phyloP scores from a whole-genome alignment of 305 asterid species.

The Fraxinus platypoda region DNA sequence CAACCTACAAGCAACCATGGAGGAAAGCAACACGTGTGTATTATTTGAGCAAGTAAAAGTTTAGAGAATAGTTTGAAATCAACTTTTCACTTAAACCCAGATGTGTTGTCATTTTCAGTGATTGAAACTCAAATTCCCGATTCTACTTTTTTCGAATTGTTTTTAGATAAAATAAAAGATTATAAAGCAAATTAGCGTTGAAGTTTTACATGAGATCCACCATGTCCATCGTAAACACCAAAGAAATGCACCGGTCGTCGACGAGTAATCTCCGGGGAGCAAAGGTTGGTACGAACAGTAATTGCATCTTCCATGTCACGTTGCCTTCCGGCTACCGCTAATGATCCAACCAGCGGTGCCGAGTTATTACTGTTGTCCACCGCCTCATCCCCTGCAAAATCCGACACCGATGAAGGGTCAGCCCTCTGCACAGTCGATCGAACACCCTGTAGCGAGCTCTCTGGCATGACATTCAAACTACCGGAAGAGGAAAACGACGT shows the following conservation, averaged over 20 bases:
- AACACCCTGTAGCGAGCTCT: not conserved
- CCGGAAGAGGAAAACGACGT: not conserved
- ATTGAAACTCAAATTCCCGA: not conserved
- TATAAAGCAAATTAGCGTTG: not conserved
- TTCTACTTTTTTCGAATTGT: not conserved
- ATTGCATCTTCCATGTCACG: conserved; percentile 44
- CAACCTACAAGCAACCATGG: conserved; percentile 26
- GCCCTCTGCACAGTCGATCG: not conserved
- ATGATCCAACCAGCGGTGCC: conserved; percentile 31
- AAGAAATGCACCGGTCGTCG: conserved; percentile 37
- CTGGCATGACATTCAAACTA: not conserved
- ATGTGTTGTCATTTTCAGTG: not conserved
- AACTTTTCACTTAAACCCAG: not conserved
- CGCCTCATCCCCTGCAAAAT: not conserved
- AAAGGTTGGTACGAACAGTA: conserved; percentile 21
- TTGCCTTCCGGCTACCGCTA: conserved; percentile 36
- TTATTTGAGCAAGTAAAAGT: not conserved
- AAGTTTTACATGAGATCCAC: conserved; percentile 39
- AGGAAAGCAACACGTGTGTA: not conserved
- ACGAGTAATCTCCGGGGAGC: conserved; percentile 30
- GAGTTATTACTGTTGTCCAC: not conserved
- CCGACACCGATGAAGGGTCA: not conserved
- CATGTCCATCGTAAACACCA: conserved; percentile 54
- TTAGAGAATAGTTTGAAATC: not conserved
- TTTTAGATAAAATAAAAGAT: not conserved